Percentiles rank a stretch among this genome's conserved stretches.
Conservation (phyloP, 1,284 basidiomycete genomes). For the Moesziomyces antarcticus region DNA sequence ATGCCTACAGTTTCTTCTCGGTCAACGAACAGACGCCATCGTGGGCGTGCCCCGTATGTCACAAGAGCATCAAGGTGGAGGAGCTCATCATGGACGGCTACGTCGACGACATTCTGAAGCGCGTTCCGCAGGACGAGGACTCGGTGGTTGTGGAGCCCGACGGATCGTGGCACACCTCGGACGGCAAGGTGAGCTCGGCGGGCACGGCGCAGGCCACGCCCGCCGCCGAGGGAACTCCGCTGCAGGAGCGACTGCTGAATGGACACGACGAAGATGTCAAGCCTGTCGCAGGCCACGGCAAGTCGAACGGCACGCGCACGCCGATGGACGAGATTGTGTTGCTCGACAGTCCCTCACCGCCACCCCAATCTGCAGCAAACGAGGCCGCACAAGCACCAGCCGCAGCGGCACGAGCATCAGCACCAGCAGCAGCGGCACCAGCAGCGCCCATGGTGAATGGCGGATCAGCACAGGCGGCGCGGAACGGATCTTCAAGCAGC, state of each 20-base stretch:
- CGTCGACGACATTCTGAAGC: constrained; percentile 78
- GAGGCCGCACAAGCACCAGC: constrained; percentile 3
- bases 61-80: constrained; percentile 79
- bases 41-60: constrained; percentile 96
- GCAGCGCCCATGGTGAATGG: background rate
- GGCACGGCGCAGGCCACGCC: constrained; percentile 20
- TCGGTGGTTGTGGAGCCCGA: constrained; percentile 93
- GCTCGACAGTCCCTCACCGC: constrained; percentile 42
- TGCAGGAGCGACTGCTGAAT: constrained; percentile 7
- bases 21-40: constrained; percentile 97
- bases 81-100: constrained; percentile 93
- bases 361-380: constrained; percentile 2
- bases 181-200: constrained; percentile 75
- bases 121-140: constrained; percentile 82
- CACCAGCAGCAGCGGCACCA: background rate
- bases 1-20: constrained; percentile 91
- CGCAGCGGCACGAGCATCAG: background rate
- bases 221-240: constrained; percentile 12
- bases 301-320: constrained; percentile 8
- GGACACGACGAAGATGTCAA: constrained; percentile 25
- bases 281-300: constrained; percentile 3
- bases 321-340: constrained; percentile 30
- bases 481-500: constrained; percentile 5
- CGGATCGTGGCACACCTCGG: constrained; percentile 92
- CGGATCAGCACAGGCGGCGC: background rate